phyloP scores from a whole-genome alignment of 805 yeast genomes.

The Sungouiella thailandica region DNA sequence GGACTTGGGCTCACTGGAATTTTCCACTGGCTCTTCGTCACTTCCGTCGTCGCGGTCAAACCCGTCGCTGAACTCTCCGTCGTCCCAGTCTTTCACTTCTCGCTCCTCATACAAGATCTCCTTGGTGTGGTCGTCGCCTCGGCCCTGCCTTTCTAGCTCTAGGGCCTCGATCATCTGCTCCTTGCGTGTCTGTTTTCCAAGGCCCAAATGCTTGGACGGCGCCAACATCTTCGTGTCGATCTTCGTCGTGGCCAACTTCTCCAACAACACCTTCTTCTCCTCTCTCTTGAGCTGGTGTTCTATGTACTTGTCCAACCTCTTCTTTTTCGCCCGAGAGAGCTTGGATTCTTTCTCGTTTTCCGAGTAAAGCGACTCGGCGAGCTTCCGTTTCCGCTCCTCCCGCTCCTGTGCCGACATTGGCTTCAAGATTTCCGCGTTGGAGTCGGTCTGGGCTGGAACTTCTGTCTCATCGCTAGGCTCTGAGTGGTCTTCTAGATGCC shows the following conservation, averaged over 20 bases:
- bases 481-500: slow-evolving; percentile 32
- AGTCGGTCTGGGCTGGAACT: slow-evolving; percentile 26
- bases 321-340: slow-evolving; percentile 62
- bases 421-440: slow-evolving; percentile 57
- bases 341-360: slow-evolving; percentile 60
- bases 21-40: slow-evolving; percentile 3
- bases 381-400: slow-evolving; percentile 56
- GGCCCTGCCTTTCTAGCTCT: slow-evolving; percentile 65
- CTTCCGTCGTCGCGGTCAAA: slow-evolving; percentile 2
- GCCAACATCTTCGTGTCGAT: slow-evolving; percentile 68
- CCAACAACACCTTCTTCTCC: slow-evolving; percentile 73
- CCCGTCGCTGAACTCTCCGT: slow-evolving; percentile 10
- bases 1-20: slow-evolving; percentile 23
- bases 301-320: slow-evolving; percentile 84
- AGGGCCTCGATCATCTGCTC: slow-evolving; percentile 75
- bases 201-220: slow-evolving; percentile 75
- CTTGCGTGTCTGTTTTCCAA: slow-evolving; percentile 60
- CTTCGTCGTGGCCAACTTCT: slow-evolving; percentile 62
- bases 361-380: slow-evolving; percentile 52
- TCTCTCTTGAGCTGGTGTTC: slow-evolving; percentile 87
- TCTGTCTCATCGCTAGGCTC: slow-evolving; percentile 18
- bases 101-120: slow-evolving; percentile 68
- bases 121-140: slow-evolving; percentile 55
- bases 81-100: slow-evolving; percentile 55
- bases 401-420: slow-evolving; percentile 65